Conservation (phyloP, 148 eudicot species). For the Fagopyrum tataricum region DNA sequence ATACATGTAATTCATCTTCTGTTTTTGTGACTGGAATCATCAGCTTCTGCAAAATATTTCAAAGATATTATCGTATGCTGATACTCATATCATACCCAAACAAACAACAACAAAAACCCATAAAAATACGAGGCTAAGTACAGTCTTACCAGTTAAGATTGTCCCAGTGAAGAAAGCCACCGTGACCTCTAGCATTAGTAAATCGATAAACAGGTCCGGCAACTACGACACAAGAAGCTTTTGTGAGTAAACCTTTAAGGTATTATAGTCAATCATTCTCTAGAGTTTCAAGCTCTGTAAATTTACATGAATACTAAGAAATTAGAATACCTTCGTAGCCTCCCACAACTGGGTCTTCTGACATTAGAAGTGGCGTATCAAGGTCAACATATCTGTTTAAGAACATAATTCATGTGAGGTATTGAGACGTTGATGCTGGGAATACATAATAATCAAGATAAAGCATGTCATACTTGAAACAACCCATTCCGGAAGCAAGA, state of each 20-base stretch:
- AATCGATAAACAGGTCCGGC: conserved; percentile 66
- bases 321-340: conserved; percentile 74
- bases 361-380: conserved; percentile 74
- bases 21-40: conserved; percentile 5
- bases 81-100: background rate
- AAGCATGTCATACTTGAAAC: conserved; percentile 48
- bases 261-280: background rate
- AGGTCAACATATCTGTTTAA: conserved; percentile 66
- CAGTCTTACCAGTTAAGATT: conserved; percentile 42
- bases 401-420: background rate
- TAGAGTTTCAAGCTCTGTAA: conserved; percentile 1
- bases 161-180: conserved; percentile 80
- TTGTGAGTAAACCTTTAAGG: background rate
- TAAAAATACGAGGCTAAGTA: background rate
- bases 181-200: conserved; percentile 77
- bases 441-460: background rate
- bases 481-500: conserved; percentile 90
- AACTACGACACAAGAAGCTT: conserved; percentile 24
- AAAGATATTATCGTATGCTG: background rate
- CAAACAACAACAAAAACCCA: background rate
- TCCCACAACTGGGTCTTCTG: conserved; percentile 78
- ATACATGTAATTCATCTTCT: background rate
- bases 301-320: background rate
- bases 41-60: background rate
- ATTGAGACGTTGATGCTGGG: background rate